phyloP scores from a whole-genome alignment of 2,329 filamentous ascomycete species.

The Calonectria naviculata region DNA sequence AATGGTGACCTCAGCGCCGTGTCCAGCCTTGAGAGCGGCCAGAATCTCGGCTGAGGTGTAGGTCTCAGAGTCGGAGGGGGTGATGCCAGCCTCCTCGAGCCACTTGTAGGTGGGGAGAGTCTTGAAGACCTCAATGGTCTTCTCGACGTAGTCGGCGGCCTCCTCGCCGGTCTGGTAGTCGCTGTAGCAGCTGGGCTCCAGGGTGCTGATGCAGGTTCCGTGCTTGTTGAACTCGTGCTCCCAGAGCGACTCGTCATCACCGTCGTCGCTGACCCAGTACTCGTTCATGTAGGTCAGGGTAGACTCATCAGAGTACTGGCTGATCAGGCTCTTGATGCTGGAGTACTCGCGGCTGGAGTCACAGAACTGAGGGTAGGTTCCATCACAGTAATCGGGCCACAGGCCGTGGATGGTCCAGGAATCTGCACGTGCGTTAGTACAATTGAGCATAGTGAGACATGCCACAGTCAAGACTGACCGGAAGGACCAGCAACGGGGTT shows the following conservation, averaged over 20 bases:
- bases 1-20: conserved; percentile 67
- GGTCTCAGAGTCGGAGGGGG: conserved; percentile 63
- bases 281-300: conserved; percentile 74
- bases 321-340: conserved; percentile 74
- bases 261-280: conserved; percentile 78
- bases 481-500: conserved; percentile 70
- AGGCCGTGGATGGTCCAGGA: conserved; percentile 83
- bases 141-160: conserved; percentile 76
- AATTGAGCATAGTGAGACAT: too few relatives aligned
- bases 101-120: conserved; percentile 71
- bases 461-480: conserved; percentile 3
- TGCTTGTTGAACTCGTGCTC: conserved; percentile 82
- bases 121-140: conserved; percentile 74
- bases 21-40: conserved; percentile 63
- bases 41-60: conserved; percentile 71
- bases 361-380: conserved; percentile 76
- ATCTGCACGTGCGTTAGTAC: conserved; percentile 51
- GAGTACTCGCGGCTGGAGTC: conserved; percentile 70
- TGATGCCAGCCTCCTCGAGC: conserved; percentile 71
- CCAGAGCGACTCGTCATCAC: conserved; percentile 75
- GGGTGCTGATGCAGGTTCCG: conserved; percentile 78
- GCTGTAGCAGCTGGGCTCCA: conserved; percentile 75
- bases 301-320: conserved; percentile 60
- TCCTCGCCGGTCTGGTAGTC: conserved; percentile 71
- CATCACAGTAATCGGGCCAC: conserved; percentile 76